Base-by-base conservation (phyloP, 495 filamentous ascomycete genomes). In the Elaphomyces granulatus region DNA sequence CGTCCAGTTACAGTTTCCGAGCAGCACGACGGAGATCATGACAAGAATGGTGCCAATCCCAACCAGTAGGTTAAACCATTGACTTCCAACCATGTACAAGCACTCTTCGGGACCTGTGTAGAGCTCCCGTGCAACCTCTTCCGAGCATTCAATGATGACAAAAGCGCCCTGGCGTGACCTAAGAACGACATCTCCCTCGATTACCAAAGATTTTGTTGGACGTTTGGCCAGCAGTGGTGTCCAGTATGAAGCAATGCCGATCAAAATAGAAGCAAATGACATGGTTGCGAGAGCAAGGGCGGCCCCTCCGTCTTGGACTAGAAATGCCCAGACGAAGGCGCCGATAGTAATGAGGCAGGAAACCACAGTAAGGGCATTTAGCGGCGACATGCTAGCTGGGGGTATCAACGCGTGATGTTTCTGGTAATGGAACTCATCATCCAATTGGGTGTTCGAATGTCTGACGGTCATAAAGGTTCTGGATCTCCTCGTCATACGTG, bases 41-140 rank as follows among this genome's bases (percentile, higher is more conserved):
- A 79, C 51, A n/a, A 75, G 44, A 21, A 76, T 60, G 37, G 73
- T 77, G n/a, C 68, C 74, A 19, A 70, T 17, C 1, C 60, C 74
- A 50, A 76, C 74, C 8, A 74, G 64, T 8, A 58, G 42, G 8
- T 66, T 55, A 48, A 66, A 67, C 16, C 50, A 52, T 2, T 38
- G 46, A 2, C 59, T 58, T 4, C 51, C 51, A 9, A 33, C 35
- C 9, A 74, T 60, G 38, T 74, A 69, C 18, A 59, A 50, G 54
- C 71, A 74, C 46, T 65, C 56, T 42, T 74, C 71, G 0, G 70
- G 71, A 21, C 71, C 72, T 8, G 58, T 62, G 49, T 80, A 80
- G 3, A 81, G 61, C 54, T 77, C 71, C 15, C 77, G 63, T 7
- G 76, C 71, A 3, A 80, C 65, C 14, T 74, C 66, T 53, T 80